Evolutionary conservation across 2,329 filamentous ascomycete genomes (phyloP).

Genomic region (Pseudocercospora musae): DNA sequence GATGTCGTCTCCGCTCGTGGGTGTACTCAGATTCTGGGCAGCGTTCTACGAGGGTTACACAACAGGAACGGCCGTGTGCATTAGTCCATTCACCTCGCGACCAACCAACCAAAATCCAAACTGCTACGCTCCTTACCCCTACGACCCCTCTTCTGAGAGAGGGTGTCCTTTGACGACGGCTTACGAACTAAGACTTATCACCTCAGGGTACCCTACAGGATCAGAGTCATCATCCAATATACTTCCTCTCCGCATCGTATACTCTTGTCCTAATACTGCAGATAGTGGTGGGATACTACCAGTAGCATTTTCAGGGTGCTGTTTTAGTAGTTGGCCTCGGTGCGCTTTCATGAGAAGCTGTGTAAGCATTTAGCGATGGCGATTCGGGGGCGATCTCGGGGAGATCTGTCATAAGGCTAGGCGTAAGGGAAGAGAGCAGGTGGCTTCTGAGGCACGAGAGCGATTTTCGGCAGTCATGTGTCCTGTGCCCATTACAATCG

Average conservation of each 20-base stretch:
- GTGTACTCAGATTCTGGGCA: conserved; percentile 18
- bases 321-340: conserved; percentile 4
- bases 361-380: conserved; percentile 26
- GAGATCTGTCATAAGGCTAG: not conserved
- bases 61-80: conserved; percentile 24
- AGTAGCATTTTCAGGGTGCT: conserved; percentile 10
- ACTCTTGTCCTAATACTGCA: conserved; percentile 23
- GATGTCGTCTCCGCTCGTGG: conserved; percentile 19
- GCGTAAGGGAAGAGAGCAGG: not conserved
- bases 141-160: conserved; percentile 3
- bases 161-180: conserved; percentile 28
- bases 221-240: conserved; percentile 24
- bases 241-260: conserved; percentile 25
- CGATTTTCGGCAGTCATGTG: conserved; percentile 9
- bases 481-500: not conserved
- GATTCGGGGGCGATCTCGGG: conserved; percentile 16
- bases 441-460: not conserved
- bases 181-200: conserved; percentile 37
- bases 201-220: conserved; percentile 36
- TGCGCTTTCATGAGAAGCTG: conserved; percentile 5
- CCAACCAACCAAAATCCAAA: conserved; percentile 14
- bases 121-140: conserved; percentile 20
- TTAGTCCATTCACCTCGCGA: conserved; percentile 14
- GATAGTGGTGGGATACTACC: not conserved
- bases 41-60: conserved; percentile 23